phyloP scores from a whole-genome alignment of 495 filamentous ascomycete species.

The Copromyces sp. region DNA sequence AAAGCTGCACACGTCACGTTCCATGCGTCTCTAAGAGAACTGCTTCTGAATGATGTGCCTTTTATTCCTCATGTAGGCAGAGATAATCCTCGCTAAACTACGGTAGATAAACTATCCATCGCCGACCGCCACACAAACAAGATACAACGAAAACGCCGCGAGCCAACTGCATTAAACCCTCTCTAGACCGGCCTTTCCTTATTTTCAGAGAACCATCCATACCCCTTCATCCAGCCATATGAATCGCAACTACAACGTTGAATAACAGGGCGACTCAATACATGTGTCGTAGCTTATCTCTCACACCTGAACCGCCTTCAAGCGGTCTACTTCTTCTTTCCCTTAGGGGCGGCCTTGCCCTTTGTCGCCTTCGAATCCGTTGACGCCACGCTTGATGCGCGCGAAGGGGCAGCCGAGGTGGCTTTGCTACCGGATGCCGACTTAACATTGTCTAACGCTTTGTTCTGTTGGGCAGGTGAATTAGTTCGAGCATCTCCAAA shows the following conservation, averaged over 20 bases:
- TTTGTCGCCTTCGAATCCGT: conserved; percentile 35
- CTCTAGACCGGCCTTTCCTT: not conserved
- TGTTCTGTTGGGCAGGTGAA: conserved; percentile 37
- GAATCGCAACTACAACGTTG: not conserved
- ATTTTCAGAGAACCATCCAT: not conserved
- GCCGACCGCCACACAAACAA: not conserved
- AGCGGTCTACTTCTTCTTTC: conserved; percentile 42
- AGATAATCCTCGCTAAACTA: not conserved
- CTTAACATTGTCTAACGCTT: conserved; percentile 53
- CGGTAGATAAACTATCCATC: not conserved
- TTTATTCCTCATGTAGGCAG: not conserved
- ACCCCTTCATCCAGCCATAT: not conserved
- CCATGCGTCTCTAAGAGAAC: not conserved
- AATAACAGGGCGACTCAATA: not conserved
- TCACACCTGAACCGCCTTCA: not conserved
- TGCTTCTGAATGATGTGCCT: not conserved
- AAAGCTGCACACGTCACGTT: not conserved
- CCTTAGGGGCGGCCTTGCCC: conserved; percentile 32
- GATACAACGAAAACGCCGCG: not conserved
- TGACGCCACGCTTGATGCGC: conserved; percentile 44
- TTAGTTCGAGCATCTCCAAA: not conserved
- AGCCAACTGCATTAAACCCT: not conserved
- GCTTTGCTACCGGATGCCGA: conserved; percentile 42
- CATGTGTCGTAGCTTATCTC: not conserved
- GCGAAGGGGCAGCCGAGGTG: conserved; percentile 42